Base-by-base conservation (phyloP, 768 basidiomycete genomes). In the Chalciporus pseudorubinellus region DNA sequence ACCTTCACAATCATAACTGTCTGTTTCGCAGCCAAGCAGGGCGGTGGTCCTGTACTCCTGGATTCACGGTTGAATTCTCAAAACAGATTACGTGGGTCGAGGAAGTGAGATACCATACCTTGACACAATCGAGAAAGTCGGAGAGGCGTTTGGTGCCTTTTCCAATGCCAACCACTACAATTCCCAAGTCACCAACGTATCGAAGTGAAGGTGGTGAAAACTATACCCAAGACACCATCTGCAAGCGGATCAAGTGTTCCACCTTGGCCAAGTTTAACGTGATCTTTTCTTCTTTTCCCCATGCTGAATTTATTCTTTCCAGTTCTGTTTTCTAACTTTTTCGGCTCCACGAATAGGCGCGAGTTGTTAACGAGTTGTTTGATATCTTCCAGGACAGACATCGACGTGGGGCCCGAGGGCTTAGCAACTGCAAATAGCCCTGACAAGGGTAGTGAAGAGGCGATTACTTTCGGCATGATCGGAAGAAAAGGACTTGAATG, bases 191-290 rank as follows among this genome's bases (percentile, higher is more conserved):
- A 43, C 21, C 38, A 39, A 50, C 39, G n/a, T 21, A 14, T 41
- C 21, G 44, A 43, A 16, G 39, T 19, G 41, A 52, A 41, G 46
- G 26, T 44, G 26, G 44, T 16, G 43, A 12, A 9, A 4, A 52
- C 59, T 77, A 59, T 65, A 94, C 94, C 92, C 56, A 98, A 74
- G 14, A 97, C 92, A 39, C 95, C 95, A 68, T 97, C 92, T 6
- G 97, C 97, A 31, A 98, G 77, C 14, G 97, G 97, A 73, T 99
- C 97, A 44, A 99, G 74, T 4, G 97, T 99, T 4, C 97, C 94
- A 24, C 93, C 93, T 69, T 94, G 91, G 1, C 93, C 94, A 44
- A 95, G 82, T 70, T 95, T 95, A 47, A 94, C 74, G 2, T 70
- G 62, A 19, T 81, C 77, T 14, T 64, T 65, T 46, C 61, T 65